phyloP scores from a whole-genome alignment of 148 eudicot species.

The Oxyria digyna region DNA sequence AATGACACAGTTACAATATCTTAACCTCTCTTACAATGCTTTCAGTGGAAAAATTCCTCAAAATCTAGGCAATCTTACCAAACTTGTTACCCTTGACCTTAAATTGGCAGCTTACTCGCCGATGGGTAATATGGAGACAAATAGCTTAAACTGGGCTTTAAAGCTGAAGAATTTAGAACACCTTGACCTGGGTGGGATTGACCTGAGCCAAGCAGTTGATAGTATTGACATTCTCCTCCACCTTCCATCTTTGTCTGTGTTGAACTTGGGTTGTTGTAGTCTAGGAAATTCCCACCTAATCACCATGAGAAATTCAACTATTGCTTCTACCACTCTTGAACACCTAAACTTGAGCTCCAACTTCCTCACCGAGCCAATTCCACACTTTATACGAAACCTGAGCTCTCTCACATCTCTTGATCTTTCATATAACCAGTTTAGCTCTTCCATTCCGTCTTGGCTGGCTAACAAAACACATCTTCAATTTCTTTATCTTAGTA shows the following conservation, averaged over 20 bases:
- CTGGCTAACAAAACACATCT: not conserved
- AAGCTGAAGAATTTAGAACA: not conserved
- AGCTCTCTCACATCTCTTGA: constrained; percentile 6
- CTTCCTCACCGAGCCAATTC: constrained; percentile 9
- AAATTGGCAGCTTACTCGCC: too few relatives aligned
- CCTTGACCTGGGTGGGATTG: constrained; percentile 2
- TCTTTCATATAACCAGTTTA: not conserved
- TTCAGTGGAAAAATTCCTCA: too few relatives aligned
- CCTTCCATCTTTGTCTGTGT: not conserved
- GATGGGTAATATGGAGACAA: not conserved
- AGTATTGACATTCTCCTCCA: not conserved
- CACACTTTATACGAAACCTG: constrained; percentile 8
- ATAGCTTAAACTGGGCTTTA: not conserved
- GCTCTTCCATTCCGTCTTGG: not conserved
- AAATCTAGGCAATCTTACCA: constrained; percentile 11
- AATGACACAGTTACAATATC: constrained; percentile 14
- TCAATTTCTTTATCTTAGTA: not conserved
- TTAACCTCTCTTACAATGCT: constrained; percentile 11
- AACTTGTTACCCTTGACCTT: not conserved
- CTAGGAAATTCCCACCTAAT: not conserved
- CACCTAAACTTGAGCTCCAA: not conserved
- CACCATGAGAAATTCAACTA: not conserved
- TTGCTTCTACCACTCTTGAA: not conserved
- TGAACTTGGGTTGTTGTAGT: not conserved
- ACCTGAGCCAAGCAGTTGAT: not conserved